Evolutionary conservation across 202 grass and related monocot species (phyloP), one percentile per base, ranked within the genome.

Genomic region (Zoysia matrella): DNA sequence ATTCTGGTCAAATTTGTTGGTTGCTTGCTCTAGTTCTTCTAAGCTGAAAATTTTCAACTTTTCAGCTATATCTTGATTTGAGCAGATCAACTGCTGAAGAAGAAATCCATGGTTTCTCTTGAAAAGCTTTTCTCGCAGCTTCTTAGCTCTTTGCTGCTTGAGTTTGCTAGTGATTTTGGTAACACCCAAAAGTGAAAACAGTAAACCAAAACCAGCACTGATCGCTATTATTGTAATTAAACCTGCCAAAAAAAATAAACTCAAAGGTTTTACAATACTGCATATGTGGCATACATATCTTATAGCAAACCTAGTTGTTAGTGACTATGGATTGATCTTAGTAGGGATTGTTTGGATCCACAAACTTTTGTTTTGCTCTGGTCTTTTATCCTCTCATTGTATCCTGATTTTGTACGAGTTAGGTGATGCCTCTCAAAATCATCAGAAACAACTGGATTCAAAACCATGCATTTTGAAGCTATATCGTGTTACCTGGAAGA

Each of bases 81-180:
- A 89, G 13, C 83, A 80, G 1, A 87, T 83, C 1, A 92, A 56
- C 1, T 92, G 82, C 42, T 90, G 84, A 0, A 94, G 77, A 51
- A 94, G 74, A 74, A 92, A 67, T 14, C 92, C 89, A 67, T 82
- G 90, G 8, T 94, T 94, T 88, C 74, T 83, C 73, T 76, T 84
- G 81, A 92, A 92, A 18, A 83, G 80, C 2, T 44, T 67, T 3
- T 86, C 45, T 48, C 63, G 75, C 30, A 79, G 1, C 12, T 42
- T 66, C 4, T 11, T 79, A 1, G n/a, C 69, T 11, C 53, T 89
- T 79, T 3, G 7, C 48, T 49, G 36, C 9, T 83, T 80, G 11
- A 91, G 63, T 56, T 48, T 90, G 0, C 67, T 78, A 1, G 2
- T 40, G 30, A 84, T 75, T 18, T 81, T 72, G 15, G 69, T 1